Base-by-base conservation (phyloP, 345 rosid species). In the Eucalyptus marginata region DNA sequence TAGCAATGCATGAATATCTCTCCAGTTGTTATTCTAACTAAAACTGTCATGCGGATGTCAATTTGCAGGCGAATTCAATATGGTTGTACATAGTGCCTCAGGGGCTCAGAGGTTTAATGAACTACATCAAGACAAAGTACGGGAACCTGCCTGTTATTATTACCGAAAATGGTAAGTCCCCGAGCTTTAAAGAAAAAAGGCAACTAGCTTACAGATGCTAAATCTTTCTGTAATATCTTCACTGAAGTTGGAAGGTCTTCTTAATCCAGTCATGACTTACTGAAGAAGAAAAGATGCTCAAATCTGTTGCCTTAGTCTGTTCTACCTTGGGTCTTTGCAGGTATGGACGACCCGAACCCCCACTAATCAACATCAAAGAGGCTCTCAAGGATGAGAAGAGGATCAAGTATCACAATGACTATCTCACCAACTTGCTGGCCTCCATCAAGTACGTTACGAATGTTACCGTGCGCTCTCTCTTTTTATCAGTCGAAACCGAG, bases 301-400 rank as follows among this genome's bases (percentile, higher is more conserved):
- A 86, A 86, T 36, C 27, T 10, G 47, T 76, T 76, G 83, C 83
- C 4, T 76, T 36, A 20, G 83, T 3, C 83, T 76, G 83, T 76
- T 76, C 24, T 36, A 36, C 36, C 47, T 40, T 20, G 59, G 52
- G 27, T 79, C 27, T 88, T 87, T 88, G n/a, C 94, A 98, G 99
- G 99, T 86, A 96, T 96, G 98, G 99, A 98, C 86, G 99, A 98
- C 87, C 88, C 97, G 50, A 97, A 96, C 90, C 91, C 54, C 68
- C 43, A 27, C 66, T 95, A 9, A 96, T 49, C 33, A 44, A 96
- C 79, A 76, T 90, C 14, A 92, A 95, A 92, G 92, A 93, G 40
- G 97, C 98, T 88, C 90, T 96, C 16, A 95, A 95, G 90, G 99
- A 98, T 90, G 88, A 88, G 86, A 98, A 96, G 87, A 94, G 99